These are phyloP conservation scores for Otatea glauca DNA, from an alignment of 176 grass and related monocot species.

Conservation along the genomic window DNA sequence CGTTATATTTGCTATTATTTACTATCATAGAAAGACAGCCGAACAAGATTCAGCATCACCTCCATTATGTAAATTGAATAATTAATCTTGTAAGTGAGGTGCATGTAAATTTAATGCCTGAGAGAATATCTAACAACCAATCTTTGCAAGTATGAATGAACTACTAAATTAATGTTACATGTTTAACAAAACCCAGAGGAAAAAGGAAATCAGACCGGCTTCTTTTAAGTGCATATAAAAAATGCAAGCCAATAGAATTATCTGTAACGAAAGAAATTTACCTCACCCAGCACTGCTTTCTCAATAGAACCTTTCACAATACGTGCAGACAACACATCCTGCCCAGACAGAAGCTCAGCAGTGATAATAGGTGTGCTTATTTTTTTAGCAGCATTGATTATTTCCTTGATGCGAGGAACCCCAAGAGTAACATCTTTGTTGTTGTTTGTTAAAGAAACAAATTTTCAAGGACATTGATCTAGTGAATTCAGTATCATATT, in stretches of 20 bases:
- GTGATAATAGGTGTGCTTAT: conserved; percentile 90
- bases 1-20: neutral
- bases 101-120: conserved; percentile 13
- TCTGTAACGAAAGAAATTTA: conserved; percentile 29
- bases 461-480: conserved; percentile 13
- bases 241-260: conserved; percentile 3
- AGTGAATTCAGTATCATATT: neutral
- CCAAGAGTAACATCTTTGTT: conserved; percentile 86
- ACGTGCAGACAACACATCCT: conserved; percentile 59
- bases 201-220: neutral
- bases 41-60: conserved; percentile 31
- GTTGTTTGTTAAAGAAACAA: conserved; percentile 60
- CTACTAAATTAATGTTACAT: conserved; percentile 17
- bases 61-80: conserved; percentile 8
- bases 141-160: conserved; percentile 9
- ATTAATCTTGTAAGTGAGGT: neutral
- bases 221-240: neutral
- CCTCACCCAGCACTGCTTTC: conserved; percentile 82
- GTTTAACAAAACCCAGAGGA: conserved; percentile 9
- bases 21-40: conserved; percentile 5
- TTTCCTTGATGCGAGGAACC: conserved; percentile 98
- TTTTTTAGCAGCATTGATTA: conserved; percentile 94
- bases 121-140: conserved; percentile 4
- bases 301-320: conserved; percentile 81
- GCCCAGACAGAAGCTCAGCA: conserved; percentile 56